Evolutionary conservation across 2,329 filamentous ascomycete genomes (phyloP), one percentile per base, ranked within the genome.

Genomic region (Fusarium pilosicola): DNA sequence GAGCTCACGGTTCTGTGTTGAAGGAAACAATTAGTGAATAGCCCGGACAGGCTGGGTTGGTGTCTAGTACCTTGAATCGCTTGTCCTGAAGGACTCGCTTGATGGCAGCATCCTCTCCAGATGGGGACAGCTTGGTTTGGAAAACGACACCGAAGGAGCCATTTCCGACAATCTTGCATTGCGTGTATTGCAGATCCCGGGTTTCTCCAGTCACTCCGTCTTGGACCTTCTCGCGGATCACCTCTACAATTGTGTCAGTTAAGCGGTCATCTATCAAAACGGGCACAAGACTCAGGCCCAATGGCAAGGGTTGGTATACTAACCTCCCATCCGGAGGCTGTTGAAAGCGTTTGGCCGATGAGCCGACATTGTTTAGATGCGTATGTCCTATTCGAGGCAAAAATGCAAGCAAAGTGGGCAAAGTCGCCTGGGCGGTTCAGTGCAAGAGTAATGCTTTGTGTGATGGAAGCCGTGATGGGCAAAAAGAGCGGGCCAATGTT

Each of bases 131-230:
- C 87, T 98, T 98, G 65, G 96, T 99, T 87, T 99, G 96, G 84
- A 99, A 99, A 75, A 99, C 96, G 57, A 99, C 96, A 75, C 96
- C 96, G 79, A 99, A 99, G 41, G 96, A 98, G 77, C 96, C 96
- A 86, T 99, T 99, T 83, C 96, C 96, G 55, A 99, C 96, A 80
- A 99, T 98, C 87, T 99, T 99, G 88, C 96, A 98, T 83, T 98
- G 96, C 64, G 96, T 98, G 85, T 99, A 99, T 83, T 97, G 94
- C 85, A 99, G 91, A 80, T 99, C 96, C 84, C 94, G 93, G 79
- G 95, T 97, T 84, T 99, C 96, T 79, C 96, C 96, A 20, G 96
- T 99, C 76, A 97, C 88, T 82, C 96, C 96, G 88, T 99, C 96
- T 84, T 99, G 96, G 77, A 99, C 96, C 87, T 97, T 98, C 86